Evolutionary conservation across 2,329 filamentous ascomycete species (phyloP), one percentile per base, ranked within the genome.

Genomic region (Fusarium clavum): DNA sequence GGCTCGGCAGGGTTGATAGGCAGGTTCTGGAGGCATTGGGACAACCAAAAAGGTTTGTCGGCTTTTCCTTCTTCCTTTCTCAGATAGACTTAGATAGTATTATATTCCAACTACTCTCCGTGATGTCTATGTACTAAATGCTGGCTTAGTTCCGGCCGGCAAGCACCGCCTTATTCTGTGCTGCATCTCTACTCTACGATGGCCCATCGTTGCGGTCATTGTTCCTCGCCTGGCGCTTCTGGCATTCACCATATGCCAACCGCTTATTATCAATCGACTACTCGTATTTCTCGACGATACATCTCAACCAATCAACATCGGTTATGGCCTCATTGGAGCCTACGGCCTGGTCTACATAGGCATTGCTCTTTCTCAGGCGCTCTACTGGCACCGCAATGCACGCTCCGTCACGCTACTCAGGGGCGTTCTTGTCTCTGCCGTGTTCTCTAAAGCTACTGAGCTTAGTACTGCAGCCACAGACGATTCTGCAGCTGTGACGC

Each of bases 161-260:
- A 74, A 73, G 55, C 61, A 77, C 40, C 72, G 60, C n/a, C 73
- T 79, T 29, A 65, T 78, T n/a, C 53, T 43, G 20, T 76, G 72
- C 49, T 79, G 75, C 59, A 57, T 77, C 47, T 54, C 41, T 22
- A 75, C 76, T 29, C 67, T 81, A 9, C 72, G 70, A 48, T 72
- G 74, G 70, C 70, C 77, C 4, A 67, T 81, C 14, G 38, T 78
- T 18, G 71, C 75, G 8, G 76, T 78, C 25, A 63, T 81, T 24
- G 47, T 76, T 8, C 79, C 79, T 22, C 74, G 78, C 13, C 60
- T 81, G 20, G 73, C 68, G 10, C 75, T 79, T 24, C 63, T 81
- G 22, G 77, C 70, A 29, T 81, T 82, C 64, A 79, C 77, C 29
- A 75, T 81, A 29, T 79, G 76, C 58, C 80, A 82, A 57, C 79